Base-by-base conservation (phyloP, 1,139 yeast species). In the Starmera stellimalicola region DNA sequence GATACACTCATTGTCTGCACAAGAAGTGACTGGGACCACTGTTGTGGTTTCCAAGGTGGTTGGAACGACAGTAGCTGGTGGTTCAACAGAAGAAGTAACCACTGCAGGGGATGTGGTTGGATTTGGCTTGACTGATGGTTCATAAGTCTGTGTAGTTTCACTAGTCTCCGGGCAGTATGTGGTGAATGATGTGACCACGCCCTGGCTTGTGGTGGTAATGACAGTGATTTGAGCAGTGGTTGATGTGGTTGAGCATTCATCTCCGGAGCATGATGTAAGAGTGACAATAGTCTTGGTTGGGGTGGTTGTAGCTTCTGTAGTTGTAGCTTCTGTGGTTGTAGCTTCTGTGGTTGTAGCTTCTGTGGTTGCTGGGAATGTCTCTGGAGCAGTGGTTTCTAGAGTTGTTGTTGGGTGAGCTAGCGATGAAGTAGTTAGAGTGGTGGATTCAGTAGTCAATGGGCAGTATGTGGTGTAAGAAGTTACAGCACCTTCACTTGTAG, bases 251-350 rank as follows among this genome's bases (percentile, higher is more conserved):
- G 16, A 11, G 12, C 33, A 31, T 16, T 4, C 5, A 14, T 14
- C 12, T 5, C 12, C 18, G 10, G 12, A 8, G 26, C 33, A 31
- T 14, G 32, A 30, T 32, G 58, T 47, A 27, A 58, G 57, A 29
- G 73, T 66, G 31, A 58, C 55, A 37, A 71, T 63, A 36, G 65
- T 62, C n/a, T n/a, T n/a, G 2, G 51, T 45, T 5, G 50, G 40
- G 29, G 60, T 51, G 24, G 63, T 45, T 37, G 44, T 45, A n/a
- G 33, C 16, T 16, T 18, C 14, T 24, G 24, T 9, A 30, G 20
- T 5, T 27, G 48, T 45, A 33, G 57, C 38, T 16, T 18, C 14
- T 24, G 24, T 9, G 28, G 20, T 5, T 27, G 48, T 45, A 33
- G 57, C 38, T 16, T 18, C 14, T 24, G 24, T 9, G 28, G 20